Conservation (phyloP, 192 early-diverging fungal genomes). For the Coemansia sp. region DNA sequence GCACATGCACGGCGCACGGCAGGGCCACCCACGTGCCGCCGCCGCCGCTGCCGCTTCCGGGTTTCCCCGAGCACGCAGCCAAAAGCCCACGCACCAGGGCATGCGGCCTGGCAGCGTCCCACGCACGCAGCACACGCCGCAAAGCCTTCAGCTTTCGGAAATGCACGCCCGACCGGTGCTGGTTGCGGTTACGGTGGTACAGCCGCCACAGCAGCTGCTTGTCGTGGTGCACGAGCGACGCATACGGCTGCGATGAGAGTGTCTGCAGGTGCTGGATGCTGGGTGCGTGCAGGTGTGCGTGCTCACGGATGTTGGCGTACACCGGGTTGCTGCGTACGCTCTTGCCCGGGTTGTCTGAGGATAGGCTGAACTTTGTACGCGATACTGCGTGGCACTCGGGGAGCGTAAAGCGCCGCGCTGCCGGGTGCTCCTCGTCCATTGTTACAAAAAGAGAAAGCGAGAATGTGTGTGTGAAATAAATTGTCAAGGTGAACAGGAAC, state of each 20-base stretch:
- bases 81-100: slow-evolving; percentile 9
- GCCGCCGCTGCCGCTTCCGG: too few relatives aligned
- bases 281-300: slow-evolving; percentile 20
- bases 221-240: slow-evolving; percentile 19
- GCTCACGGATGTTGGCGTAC: slow-evolving; percentile 24
- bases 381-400: slow-evolving; percentile 38
- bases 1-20: slow-evolving; percentile 18
- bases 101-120: slow-evolving; percentile 5
- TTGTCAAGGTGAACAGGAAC: too few relatives aligned
- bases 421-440: not conserved
- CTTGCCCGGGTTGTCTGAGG: slow-evolving; percentile 2
- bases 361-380: slow-evolving; percentile 21
- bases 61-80: too few relatives aligned
- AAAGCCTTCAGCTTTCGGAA: slow-evolving; percentile 29
- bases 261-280: slow-evolving; percentile 8
- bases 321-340: slow-evolving; percentile 23
- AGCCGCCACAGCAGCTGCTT: slow-evolving; percentile 21
- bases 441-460: not conserved
- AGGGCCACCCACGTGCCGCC: slow-evolving; percentile 14
- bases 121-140: slow-evolving; percentile 24
- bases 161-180: slow-evolving; percentile 24
- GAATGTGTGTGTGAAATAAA: not conserved
- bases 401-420: slow-evolving; percentile 4
- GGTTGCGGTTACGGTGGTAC: slow-evolving; percentile 47
- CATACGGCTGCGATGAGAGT: not conserved